Percentiles rank a stretch among this genome's conserved stretches.
These are phyloP conservation scores for Komagataella populi DNA, from an alignment of 805 yeast genomes.

Conservation along the genomic window DNA sequence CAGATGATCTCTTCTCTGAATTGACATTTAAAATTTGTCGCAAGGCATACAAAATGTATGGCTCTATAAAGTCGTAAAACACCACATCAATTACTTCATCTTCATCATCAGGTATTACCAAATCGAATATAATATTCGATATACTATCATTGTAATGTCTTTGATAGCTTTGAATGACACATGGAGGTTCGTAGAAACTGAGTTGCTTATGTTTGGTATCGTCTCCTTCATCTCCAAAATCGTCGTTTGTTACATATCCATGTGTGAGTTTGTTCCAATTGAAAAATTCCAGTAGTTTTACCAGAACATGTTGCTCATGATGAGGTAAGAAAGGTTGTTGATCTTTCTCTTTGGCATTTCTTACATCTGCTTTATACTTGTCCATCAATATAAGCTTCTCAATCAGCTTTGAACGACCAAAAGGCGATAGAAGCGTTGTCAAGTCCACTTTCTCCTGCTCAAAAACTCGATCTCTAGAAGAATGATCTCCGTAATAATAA, in stretches of 20 bases:
- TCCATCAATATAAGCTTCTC: background rate
- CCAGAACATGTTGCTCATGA: constrained; percentile 1
- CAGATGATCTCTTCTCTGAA: background rate
- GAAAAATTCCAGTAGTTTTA: constrained; percentile 1
- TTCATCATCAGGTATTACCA: constrained; percentile 4
- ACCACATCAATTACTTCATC: constrained; percentile 46
- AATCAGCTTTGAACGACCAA: constrained; percentile 9
- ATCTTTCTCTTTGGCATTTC: background rate
- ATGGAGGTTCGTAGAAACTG: constrained; percentile 52
- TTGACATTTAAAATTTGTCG: constrained; percentile 12
- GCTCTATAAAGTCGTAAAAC: constrained; percentile 64
- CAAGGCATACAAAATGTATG: constrained; percentile 33
- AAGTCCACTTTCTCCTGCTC: constrained; percentile 9
- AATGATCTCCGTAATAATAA: background rate
- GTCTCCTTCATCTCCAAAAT: constrained; percentile 78
- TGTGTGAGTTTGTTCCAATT: constrained; percentile 18
- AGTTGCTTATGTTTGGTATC: constrained; percentile 60
- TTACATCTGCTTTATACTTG: constrained; percentile 4
- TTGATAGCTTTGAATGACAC: constrained; percentile 51
- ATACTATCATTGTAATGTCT: constrained; percentile 4
- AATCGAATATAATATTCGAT: background rate
- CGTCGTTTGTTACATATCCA: constrained; percentile 80
- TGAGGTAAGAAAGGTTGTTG: constrained; percentile 2
- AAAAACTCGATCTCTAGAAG: background rate
- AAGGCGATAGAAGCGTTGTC: constrained; percentile 11